Evolutionary conservation across 2,329 filamentous ascomycete species (phyloP).

Genomic region (Macrophomina pseudophaseolina): DNA sequence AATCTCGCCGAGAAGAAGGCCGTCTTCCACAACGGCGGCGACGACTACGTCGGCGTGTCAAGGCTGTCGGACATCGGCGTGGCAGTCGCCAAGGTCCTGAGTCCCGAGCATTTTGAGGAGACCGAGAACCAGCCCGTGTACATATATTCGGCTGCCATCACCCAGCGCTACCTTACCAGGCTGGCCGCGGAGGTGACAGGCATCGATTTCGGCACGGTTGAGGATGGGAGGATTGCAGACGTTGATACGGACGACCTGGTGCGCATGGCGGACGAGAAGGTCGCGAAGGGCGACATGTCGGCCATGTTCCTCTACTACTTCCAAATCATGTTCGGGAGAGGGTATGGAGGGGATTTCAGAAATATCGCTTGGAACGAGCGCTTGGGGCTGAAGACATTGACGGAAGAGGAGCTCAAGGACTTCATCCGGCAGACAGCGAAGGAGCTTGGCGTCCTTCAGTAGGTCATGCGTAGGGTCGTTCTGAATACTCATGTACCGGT

Average conservation of each 20-base stretch:
- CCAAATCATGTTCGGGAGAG: conserved; percentile 8
- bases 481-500: no score
- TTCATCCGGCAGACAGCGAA: not conserved
- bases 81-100: not conserved
- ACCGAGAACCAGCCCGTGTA: not conserved
- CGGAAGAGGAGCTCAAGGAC: not conserved
- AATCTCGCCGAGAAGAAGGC: not conserved
- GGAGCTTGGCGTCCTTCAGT: not conserved
- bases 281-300: not conserved
- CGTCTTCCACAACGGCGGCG: conserved; percentile 10
- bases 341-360: not conserved
- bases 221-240: not conserved
- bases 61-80: not conserved
- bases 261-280: not conserved
- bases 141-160: not conserved
- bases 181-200: not conserved
- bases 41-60: not conserved
- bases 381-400: not conserved
- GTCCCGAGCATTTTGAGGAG: not conserved
- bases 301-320: not conserved
- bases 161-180: conserved; percentile 6
- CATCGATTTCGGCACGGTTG: not conserved
- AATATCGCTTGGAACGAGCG: conserved; percentile 6
- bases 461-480: no score
- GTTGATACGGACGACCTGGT: not conserved